Percentiles rank a stretch among this genome's conserved stretches.
These are phyloP conservation scores for Microbotryum saponariae DNA, from an alignment of 1,284 basidiomycete genomes.

Conservation along the genomic window DNA sequence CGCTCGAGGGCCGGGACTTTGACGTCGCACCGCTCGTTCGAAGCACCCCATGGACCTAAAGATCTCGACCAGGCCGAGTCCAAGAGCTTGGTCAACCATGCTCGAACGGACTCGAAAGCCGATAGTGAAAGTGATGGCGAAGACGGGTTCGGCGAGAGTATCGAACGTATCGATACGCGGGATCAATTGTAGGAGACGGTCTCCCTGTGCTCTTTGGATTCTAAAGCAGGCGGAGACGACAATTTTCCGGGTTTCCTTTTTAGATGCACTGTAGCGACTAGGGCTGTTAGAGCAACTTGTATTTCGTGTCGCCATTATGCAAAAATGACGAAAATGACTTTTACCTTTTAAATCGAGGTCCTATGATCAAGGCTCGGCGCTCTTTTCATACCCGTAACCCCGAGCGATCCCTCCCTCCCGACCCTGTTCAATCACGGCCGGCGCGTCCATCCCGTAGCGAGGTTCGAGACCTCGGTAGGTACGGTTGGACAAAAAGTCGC, in stretches of 20 bases:
- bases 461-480: conserved; percentile 78
- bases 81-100: conserved; percentile 9
- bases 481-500: conserved; percentile 47
- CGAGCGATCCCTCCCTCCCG: conserved; percentile 80
- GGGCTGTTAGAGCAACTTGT: too few species aligned
- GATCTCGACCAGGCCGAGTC: conserved; percentile 23
- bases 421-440: conserved; percentile 67
- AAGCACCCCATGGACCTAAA: conserved; percentile 14
- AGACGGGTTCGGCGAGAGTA: not conserved
- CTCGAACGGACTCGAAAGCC: not conserved
- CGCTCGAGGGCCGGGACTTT: not conserved
- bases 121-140: conserved; percentile 7
- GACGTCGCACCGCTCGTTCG: conserved; percentile 1
- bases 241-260: too few species aligned
- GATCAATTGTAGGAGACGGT: not conserved
- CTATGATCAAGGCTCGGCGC: too few species aligned
- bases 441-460: conserved; percentile 68
- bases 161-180: conserved; percentile 16
- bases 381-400: conserved; percentile 55
- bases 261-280: too few species aligned
- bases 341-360: too few species aligned
- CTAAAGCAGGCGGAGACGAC: too few species aligned
- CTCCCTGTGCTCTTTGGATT: too few species aligned
- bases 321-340: too few species aligned
- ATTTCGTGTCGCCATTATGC: too few species aligned